Percentiles rank a stretch among this genome's conserved stretches.
Evolutionary conservation across 495 filamentous ascomycete genomes (phyloP).

Genomic region (Xylaria longipes): DNA sequence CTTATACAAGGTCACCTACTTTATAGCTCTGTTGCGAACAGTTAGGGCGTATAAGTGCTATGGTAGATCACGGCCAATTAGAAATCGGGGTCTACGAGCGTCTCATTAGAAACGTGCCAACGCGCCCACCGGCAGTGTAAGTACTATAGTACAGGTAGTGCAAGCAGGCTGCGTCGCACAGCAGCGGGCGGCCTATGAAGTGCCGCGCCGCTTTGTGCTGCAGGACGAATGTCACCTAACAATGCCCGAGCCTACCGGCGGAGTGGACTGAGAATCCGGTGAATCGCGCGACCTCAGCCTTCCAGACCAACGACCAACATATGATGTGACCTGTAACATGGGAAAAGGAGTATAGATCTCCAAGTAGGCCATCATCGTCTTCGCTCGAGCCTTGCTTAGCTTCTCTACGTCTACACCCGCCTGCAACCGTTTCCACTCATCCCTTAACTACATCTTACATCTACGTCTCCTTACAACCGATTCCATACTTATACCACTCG

Average conservation of each 20-base stretch:
- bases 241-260: constrained; percentile 1
- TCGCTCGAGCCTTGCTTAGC: background rate
- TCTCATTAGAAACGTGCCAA: constrained; percentile 5
- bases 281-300: constrained; percentile 11
- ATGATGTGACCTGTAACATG: constrained; percentile 1
- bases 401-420: background rate
- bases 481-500: background rate
- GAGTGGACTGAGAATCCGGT: background rate
- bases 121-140: background rate
- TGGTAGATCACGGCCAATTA: background rate
- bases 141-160: background rate
- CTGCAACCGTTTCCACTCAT: background rate
- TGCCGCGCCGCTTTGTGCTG: background rate
- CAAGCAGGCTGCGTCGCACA: background rate
- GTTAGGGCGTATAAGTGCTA: background rate
- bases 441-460: background rate
- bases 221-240: constrained; percentile 6
- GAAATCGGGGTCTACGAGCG: background rate
- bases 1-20: background rate
- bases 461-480: background rate
- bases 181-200: background rate
- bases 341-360: constrained; percentile 2
- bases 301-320: background rate
- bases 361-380: background rate
- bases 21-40: background rate